phyloP scores from a whole-genome alignment of 148 eudicot species.

The Cornus controversa region DNA sequence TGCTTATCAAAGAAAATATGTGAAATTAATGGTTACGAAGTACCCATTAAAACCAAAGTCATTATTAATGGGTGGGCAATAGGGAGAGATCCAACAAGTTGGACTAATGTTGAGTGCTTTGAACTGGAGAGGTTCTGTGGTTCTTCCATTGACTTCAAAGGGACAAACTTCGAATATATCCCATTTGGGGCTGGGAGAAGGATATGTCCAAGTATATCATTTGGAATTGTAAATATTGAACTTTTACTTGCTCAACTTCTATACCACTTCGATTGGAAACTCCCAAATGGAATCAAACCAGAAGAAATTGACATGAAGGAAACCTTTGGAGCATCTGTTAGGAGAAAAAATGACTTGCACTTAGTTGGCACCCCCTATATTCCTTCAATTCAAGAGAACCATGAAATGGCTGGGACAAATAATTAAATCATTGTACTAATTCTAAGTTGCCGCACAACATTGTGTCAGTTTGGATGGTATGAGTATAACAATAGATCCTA shows the following conservation, averaged over 20 bases:
- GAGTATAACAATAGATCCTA: background rate
- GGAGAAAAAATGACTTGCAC: slow-evolving; percentile 20
- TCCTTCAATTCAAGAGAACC: no score
- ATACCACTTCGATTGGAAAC: slow-evolving; percentile 27
- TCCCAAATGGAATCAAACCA: slow-evolving; percentile 12
- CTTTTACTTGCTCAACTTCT: slow-evolving; percentile 23
- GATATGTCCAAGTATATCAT: slow-evolving; percentile 23
- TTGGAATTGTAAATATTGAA: slow-evolving; percentile 18
- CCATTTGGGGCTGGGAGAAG: slow-evolving; percentile 27
- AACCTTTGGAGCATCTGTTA: slow-evolving; percentile 1
- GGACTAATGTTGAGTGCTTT: slow-evolving; percentile 15
- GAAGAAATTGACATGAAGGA: slow-evolving; percentile 25
- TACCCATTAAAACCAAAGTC: slow-evolving; percentile 25
- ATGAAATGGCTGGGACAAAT: no score
- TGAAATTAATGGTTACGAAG: slow-evolving; percentile 21
- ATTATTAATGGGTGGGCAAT: slow-evolving; percentile 33
- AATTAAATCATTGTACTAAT: no score
- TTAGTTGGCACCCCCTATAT: slow-evolving; percentile 5
- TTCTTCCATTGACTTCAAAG: slow-evolving; percentile 10
- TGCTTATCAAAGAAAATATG: slow-evolving; percentile 29
- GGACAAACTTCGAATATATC: slow-evolving; percentile 18
- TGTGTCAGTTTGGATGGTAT: background rate
- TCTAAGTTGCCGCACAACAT: background rate
- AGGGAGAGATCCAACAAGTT: slow-evolving; percentile 24
- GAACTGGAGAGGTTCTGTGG: slow-evolving; percentile 20